Conservation (phyloP, 2,329 filamentous ascomycete genomes). For the Kalmusia sp. region DNA sequence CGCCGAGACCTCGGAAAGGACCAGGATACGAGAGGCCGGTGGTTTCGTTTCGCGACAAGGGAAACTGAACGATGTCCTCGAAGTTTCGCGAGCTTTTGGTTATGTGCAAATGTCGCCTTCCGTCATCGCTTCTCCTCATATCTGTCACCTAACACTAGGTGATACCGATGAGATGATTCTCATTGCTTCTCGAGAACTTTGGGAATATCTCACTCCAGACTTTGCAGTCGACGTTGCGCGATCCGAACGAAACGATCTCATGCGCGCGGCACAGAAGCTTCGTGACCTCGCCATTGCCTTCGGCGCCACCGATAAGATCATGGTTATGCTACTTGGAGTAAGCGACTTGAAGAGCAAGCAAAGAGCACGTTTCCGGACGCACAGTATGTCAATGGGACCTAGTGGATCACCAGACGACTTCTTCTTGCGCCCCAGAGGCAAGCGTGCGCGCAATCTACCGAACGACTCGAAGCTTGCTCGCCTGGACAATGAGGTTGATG, state of each 20-base stretch:
- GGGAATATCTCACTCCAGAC: conserved; percentile 91
- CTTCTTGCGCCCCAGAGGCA: conserved; percentile 68
- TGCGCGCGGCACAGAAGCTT: conserved; percentile 93
- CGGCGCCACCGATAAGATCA: conserved; percentile 91
- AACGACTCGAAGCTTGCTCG: conserved; percentile 86
- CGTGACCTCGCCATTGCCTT: conserved; percentile 95
- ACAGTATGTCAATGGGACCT: conserved; percentile 85
- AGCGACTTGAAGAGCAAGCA: conserved; percentile 88
- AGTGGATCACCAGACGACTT: conserved; percentile 76
- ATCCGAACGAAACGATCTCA: conserved; percentile 85
- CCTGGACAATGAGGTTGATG: conserved; percentile 87
- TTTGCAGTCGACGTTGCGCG: conserved; percentile 91
- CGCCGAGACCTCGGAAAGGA: conserved; percentile 81
- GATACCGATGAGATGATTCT: conserved; percentile 94
- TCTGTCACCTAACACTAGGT: conserved; percentile 77
- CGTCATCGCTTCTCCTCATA: conserved; percentile 88
- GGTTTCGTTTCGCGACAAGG: conserved; percentile 96
- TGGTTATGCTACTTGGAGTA: conserved; percentile 98
- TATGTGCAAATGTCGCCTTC: conserved; percentile 92
- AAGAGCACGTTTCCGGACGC: conserved; percentile 75
- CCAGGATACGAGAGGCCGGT: conserved; percentile 90
- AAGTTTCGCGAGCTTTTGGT: conserved; percentile 93
- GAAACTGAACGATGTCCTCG: conserved; percentile 87
- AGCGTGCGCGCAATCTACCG: conserved; percentile 62
- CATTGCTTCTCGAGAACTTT: conserved; percentile 88